Conservation (phyloP, 106 monocot genomes). For the Phalaenopsis equestris region DNA sequence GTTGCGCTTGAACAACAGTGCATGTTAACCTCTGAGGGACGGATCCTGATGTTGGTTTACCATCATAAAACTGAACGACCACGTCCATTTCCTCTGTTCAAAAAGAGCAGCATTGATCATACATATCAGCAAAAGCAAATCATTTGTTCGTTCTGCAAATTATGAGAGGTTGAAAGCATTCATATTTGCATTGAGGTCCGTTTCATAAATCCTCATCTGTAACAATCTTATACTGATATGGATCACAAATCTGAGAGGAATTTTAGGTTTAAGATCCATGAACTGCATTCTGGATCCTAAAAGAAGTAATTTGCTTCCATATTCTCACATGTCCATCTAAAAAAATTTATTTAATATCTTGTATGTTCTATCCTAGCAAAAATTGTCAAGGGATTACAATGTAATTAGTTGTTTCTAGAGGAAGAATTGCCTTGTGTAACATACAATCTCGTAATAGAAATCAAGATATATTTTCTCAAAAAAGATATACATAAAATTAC, state of each 20-base stretch:
- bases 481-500: too few relatives aligned
- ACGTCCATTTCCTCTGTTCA: slow-evolving; percentile 70
- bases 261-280: neutral
- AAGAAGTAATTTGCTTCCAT: too few relatives aligned
- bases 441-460: too few relatives aligned
- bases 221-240: neutral
- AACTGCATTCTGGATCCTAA: too few relatives aligned
- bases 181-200: neutral
- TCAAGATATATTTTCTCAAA: too few relatives aligned
- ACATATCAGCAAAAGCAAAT: neutral
- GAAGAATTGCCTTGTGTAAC: too few relatives aligned
- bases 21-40: slow-evolving; percentile 82
- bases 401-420: too few relatives aligned
- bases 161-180: neutral
- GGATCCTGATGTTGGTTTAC: slow-evolving; percentile 81
- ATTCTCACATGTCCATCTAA: too few relatives aligned
- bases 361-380: too few relatives aligned
- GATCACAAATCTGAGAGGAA: neutral
- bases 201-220: neutral
- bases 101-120: neutral
- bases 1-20: slow-evolving; percentile 82
- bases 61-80: slow-evolving; percentile 73
- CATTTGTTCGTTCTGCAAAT: neutral
- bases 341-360: too few relatives aligned
- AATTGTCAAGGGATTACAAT: too few relatives aligned